Evolutionary conservation across 2,329 filamentous ascomycete genomes (phyloP), one percentile per base, ranked within the genome.

Genomic region (Ilyonectria sp.): DNA sequence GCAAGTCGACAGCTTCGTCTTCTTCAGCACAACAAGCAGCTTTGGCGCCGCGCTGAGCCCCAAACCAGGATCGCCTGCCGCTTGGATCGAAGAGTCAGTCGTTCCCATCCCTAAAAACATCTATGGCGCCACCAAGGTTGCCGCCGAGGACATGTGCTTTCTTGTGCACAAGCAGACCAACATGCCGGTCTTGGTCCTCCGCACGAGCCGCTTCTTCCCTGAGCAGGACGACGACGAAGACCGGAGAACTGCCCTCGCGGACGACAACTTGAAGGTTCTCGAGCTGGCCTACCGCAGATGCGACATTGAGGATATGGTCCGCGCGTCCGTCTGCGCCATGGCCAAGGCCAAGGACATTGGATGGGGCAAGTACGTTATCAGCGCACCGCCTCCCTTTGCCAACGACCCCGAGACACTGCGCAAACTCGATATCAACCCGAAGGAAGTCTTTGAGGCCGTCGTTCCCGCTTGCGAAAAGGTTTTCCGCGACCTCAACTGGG

Each of bases 131-230:
- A 86, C 85, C 19, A 87, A 87, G 56, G 77, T 80, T 17, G 83
- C 83, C 2, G 85, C 85, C 5, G 85, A 87, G 67, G 84, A 86
- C 57, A 64, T 86, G 33, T 86, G 84, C 70, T 77, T 75, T 13
- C 78, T 86, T 6, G 66, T 84, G 1, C 81, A 84, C 47, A 70
- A 72, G 13, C 79, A 85, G 60, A 78, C 77, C 1, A 67, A 71
- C 2, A 70, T 86, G 69, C 84, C 84, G 0, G 75, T 82, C 1
- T 44, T 86, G 0, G 77, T 86, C 6, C 77, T 87, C 9, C 81
- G 84, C n/a, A 82, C 82, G 3, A 83, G 80, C 56, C 82, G 85
- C 55, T 86, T 87, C 79, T 86, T 86, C 67, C 83, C 83, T 0
- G 84, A 86, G 70, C 77, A 78, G 19, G 84, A 86, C 56, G 84